Percentiles rank a stretch among this genome's conserved stretches.
phyloP scores from a whole-genome alignment of 805 yeast species.

The Cyberlindnera meyerae region DNA sequence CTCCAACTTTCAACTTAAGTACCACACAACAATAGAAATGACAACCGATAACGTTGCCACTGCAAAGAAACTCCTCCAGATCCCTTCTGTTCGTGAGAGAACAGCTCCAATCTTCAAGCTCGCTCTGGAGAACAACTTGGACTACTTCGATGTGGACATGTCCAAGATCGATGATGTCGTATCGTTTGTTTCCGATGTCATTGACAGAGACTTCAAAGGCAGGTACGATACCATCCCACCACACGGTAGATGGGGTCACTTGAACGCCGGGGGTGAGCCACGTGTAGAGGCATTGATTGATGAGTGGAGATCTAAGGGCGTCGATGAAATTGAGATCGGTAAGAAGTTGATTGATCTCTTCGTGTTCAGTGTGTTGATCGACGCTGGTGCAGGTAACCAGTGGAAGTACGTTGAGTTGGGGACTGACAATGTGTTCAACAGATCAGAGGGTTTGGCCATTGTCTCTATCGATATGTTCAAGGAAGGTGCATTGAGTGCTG shows the following conservation, averaged over 20 bases:
- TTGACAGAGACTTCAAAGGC: conserved; percentile 41
- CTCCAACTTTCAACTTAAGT: too few species aligned
- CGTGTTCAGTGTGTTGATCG: conserved; percentile 55
- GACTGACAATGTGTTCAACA: conserved; percentile 28
- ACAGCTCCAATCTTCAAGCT: conserved; percentile 38
- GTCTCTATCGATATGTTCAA: conserved; percentile 53
- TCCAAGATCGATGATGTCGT: conserved; percentile 38
- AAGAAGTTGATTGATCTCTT: conserved; percentile 52
- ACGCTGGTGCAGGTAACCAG: conserved; percentile 63
- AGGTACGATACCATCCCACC: conserved; percentile 48
- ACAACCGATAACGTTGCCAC: conserved; percentile 1
- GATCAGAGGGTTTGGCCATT: conserved; percentile 64
- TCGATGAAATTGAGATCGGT: conserved; percentile 41
- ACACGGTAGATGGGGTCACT: conserved; percentile 66
- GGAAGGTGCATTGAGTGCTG: conserved; percentile 41
- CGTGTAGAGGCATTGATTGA: conserved; percentile 41
- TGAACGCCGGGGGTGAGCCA: conserved; percentile 44
- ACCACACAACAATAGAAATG: conserved; percentile 1
- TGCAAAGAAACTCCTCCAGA: conserved; percentile 38
- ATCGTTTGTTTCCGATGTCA: conserved; percentile 37
- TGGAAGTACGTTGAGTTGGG: conserved; percentile 46
- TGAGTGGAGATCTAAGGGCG: conserved; percentile 31
- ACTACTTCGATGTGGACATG: conserved; percentile 44
- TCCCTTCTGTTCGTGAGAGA: conserved; percentile 52
- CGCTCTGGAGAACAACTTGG: conserved; percentile 32